Base-by-base conservation (phyloP, 2,329 filamentous ascomycete genomes). In the Aspergillus niger region DNA sequence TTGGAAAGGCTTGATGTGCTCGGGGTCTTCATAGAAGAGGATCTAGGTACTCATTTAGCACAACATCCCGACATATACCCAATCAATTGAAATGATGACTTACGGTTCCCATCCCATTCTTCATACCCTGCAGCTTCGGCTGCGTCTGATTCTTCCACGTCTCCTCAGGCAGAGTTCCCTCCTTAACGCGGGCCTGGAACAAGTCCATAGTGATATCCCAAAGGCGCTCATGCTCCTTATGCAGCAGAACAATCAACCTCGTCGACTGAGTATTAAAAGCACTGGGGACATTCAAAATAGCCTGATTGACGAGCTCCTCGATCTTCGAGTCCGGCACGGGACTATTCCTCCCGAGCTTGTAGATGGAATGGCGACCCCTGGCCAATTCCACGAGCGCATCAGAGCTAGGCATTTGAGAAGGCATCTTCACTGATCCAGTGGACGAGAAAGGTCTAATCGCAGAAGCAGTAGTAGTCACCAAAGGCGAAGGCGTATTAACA, bases 261-360 rank as follows among this genome's bases (percentile, higher is more conserved):
- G 91, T 89, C 67, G 87, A 87, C 82, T 97, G 93, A 44, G 87
- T 90, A 86, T 97, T 97, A 88, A 97, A 97, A 65, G 89, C 87
- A 55, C 86, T 89, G 44, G 93, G 93, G 1, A 89, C 83, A 75
- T 92, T 83, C 61, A 86, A 81, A 67, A 95, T 81, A 57, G 86
- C 82, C 11, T 71, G 64, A 56, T 76, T 70, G 38, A 78, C 73
- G 30, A 78, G 69, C 52, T 73, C 69, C 53, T 76, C 71, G 59
- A 78, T 69, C 64, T 74, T 68, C 38, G 71, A 67, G 64, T 78
- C 76, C 3, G 73, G 60, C 39, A 77, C 72, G 36, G 74, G 70
- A 54, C 69, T 72, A 28, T 71, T 66, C 55, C 71, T 72, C 57
- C 70, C 71, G 24, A 78, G 71, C 20, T 70, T 53, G 63, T 78